These are phyloP conservation scores for Rhododendron mucronatum DNA, from an alignment of 148 eudicot genomes.

Conservation along the genomic window DNA sequence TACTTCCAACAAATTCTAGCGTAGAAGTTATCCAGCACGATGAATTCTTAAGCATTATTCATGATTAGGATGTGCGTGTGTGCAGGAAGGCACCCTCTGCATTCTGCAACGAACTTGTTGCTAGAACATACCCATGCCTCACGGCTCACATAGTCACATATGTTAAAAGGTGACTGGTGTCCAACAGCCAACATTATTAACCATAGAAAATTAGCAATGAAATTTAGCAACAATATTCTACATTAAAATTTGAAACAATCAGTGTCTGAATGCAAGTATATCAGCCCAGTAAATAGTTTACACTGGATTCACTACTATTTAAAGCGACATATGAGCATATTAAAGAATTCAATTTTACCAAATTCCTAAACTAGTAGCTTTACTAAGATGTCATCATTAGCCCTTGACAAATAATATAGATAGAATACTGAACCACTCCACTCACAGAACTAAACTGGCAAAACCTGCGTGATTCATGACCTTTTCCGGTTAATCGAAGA, in stretches of 20 bases:
- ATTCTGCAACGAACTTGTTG: neutral
- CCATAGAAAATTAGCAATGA: neutral
- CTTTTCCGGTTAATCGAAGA: neutral
- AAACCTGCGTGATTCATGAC: neutral
- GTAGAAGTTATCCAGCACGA: neutral
- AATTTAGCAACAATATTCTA: neutral
- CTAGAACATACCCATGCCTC: neutral
- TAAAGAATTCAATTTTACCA: neutral
- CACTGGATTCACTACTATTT: neutral
- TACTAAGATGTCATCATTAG: conserved; percentile 1
- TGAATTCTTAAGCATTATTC: neutral
- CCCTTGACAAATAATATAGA: neutral
- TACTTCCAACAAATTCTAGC: neutral
- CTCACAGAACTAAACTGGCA: neutral
- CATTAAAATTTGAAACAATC: neutral
- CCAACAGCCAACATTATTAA: neutral
- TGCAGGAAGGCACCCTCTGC: neutral
- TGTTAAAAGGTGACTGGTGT: neutral
- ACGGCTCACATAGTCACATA: neutral
- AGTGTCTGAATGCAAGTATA: neutral
- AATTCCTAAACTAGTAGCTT: neutral
- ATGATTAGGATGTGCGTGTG: neutral
- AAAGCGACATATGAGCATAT: neutral
- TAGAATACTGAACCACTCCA: neutral
- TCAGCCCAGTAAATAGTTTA: neutral